Evolutionary conservation across 139 green algal species (phyloP), one percentile per base, ranked within the genome.

Genomic region (Protoeuglena noctilucae): DNA sequence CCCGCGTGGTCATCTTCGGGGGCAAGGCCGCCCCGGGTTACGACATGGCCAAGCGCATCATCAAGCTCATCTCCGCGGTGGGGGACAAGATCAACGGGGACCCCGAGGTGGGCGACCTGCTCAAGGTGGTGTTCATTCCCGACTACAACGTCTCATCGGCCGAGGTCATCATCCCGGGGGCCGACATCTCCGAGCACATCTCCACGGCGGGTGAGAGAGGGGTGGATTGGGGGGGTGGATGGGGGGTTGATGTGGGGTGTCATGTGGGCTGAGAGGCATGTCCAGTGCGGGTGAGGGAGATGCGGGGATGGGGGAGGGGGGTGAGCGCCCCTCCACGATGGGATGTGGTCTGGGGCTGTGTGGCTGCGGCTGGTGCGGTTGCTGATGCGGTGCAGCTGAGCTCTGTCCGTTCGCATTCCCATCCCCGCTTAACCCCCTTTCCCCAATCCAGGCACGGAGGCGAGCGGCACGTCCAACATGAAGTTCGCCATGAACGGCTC

Each of bases 401-500:
- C n/a, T n/a, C n/a, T n/a, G n/a, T n/a, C n/a, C n/a, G n/a, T n/a
- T n/a, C n/a, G n/a, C n/a, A n/a, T n/a, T n/a, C n/a, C n/a, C n/a
- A n/a, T n/a, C n/a, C n/a, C n/a, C n/a, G n/a, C n/a, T n/a, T n/a
- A n/a, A n/a, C n/a, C n/a, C n/a, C n/a, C n/a, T n/a, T n/a, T n/a
- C n/a, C n/a, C n/a, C n/a, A n/a, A n/a, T n/a, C n/a, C n/a, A n/a
- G n/a, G 89, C 68, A 97, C 88, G 48, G 89, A 97, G 75, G 91
- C 91, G 4, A 86, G 68, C 24, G 91, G 91, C 51, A 98, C 91
- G 2, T 78, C 64, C 62, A 98, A 98, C 81, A 98, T 98, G 91
- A 98, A 98, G 82, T 98, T 98, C 76, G 79, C 79, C 58, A 94
- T 98, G 83, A 98, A 98, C 66, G 91, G 91, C 57, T 80, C 64